Percentiles rank a stretch among this genome's conserved stretches.
Conservation (phyloP, 805 yeast species). For the Wickerhamomyces silvicola region DNA sequence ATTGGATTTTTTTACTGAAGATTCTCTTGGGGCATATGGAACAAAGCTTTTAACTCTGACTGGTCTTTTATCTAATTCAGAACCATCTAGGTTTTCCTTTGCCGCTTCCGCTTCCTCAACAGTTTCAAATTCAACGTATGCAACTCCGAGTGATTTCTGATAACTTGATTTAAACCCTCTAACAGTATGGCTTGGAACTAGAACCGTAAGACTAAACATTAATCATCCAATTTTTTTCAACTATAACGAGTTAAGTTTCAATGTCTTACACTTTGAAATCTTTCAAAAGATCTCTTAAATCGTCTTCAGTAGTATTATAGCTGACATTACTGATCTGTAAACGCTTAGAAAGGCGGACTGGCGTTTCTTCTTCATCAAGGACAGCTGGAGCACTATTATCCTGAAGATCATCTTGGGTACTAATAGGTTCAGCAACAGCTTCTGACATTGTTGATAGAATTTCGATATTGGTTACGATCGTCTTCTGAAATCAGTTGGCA, state of each 20-base stretch:
- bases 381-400: background rate
- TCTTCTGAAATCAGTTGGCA: too few species aligned
- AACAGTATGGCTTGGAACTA: slow-evolving; percentile 50
- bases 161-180: slow-evolving; percentile 35
- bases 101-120: slow-evolving; percentile 61
- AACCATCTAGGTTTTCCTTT: slow-evolving; percentile 57
- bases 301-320: slow-evolving; percentile 46
- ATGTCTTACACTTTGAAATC: slow-evolving; percentile 40
- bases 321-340: slow-evolving; percentile 51
- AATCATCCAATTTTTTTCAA: too few species aligned
- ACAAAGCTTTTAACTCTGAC: slow-evolving; percentile 35
- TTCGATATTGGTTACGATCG: too few species aligned
- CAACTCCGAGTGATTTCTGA: slow-evolving; percentile 56
- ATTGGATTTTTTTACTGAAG: slow-evolving; percentile 7
- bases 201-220: slow-evolving; percentile 28
- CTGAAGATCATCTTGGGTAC: too few species aligned
- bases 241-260: too few species aligned
- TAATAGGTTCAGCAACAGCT: too few species aligned
- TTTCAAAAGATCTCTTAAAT: slow-evolving; percentile 37
- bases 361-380: background rate
- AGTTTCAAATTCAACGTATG: slow-evolving; percentile 73
- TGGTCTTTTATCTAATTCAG: slow-evolving; percentile 39
- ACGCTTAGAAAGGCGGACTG: slow-evolving; percentile 24
- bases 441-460: too few species aligned
- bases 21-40: slow-evolving; percentile 32